Percentiles rank a stretch among this genome's conserved stretches.
phyloP scores from a whole-genome alignment of 495 filamentous ascomycete species.

The Penicillium cinerascens region DNA sequence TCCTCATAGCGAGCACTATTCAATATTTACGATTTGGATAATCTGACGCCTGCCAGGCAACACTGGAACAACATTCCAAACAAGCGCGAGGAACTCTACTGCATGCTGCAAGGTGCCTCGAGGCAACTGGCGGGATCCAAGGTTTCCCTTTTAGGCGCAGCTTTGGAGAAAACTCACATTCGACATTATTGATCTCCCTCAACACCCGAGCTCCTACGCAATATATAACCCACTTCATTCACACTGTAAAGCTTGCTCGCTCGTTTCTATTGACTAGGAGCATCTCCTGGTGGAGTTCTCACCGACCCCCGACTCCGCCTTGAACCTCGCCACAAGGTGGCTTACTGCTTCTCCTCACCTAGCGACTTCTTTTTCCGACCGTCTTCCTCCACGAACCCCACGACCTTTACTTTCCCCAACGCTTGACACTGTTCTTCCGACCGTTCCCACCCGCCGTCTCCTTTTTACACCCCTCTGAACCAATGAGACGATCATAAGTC shows the following conservation, averaged over 20 bases:
- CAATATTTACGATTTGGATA: background rate
- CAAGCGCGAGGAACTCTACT: too few species aligned
- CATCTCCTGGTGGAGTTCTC: constrained; percentile 11
- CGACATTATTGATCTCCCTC: background rate
- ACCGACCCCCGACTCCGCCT: constrained; percentile 31
- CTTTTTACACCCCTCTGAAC: constrained; percentile 8
- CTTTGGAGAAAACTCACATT: background rate
- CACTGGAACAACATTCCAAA: too few species aligned
- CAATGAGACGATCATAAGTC: constrained; percentile 35
- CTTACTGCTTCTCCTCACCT: constrained; percentile 28
- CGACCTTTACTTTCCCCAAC: background rate
- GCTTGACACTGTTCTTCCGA: background rate
- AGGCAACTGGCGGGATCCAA: background rate
- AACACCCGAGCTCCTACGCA: background rate
- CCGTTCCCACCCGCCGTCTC: background rate
- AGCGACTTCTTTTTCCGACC: constrained; percentile 11
- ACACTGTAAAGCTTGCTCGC: too few species aligned
- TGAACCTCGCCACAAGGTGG: constrained; percentile 33
- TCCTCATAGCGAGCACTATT: background rate
- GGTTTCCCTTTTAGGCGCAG: constrained; percentile 22
- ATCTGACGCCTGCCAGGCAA: background rate
- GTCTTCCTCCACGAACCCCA: background rate
- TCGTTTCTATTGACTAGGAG: constrained; percentile 5
- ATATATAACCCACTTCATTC: too few species aligned
- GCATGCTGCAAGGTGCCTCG: too few species aligned